Evolutionary conservation across 139 green algal species (phyloP).

Genomic region (Micromonas commoda): DNA sequence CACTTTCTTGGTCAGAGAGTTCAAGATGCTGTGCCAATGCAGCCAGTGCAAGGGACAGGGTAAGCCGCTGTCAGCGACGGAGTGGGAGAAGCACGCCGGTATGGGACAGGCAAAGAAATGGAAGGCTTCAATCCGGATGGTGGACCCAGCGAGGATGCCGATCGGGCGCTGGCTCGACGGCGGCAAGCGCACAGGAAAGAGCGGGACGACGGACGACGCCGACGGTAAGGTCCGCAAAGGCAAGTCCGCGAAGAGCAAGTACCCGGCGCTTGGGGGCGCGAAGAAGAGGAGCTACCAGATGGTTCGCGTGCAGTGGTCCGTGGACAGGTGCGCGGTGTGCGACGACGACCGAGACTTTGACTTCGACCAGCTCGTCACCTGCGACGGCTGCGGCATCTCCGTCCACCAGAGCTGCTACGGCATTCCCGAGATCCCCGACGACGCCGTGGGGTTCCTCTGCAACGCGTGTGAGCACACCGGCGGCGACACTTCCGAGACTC

Average conservation of each 20-base stretch:
- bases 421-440: conserved; percentile 61
- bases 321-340: conserved; percentile 62
- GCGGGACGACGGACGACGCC: background rate
- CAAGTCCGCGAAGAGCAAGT: background rate
- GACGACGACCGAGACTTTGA: conserved; percentile 86
- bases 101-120: conserved; percentile 25
- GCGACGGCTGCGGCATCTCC: conserved; percentile 73
- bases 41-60: background rate
- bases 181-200: background rate
- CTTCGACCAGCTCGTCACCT: conserved; percentile 78
- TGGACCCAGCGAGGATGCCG: conserved; percentile 7
- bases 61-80: background rate
- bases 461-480: conserved; percentile 33
- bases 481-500: conserved; percentile 23
- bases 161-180: conserved; percentile 25
- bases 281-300: conserved; percentile 5
- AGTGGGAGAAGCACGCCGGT: conserved; percentile 23
- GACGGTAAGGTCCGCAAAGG: too few species aligned
- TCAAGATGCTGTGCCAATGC: conserved; percentile 8
- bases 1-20: background rate
- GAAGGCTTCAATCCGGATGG: conserved; percentile 23
- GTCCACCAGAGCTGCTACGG: conserved; percentile 88
- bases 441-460: conserved; percentile 80
- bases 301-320: conserved; percentile 9
- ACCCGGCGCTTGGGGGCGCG: too few species aligned